Evolutionary conservation across 116 monocot genomes (phyloP).

Genomic region (Thalassia testudinum): DNA sequence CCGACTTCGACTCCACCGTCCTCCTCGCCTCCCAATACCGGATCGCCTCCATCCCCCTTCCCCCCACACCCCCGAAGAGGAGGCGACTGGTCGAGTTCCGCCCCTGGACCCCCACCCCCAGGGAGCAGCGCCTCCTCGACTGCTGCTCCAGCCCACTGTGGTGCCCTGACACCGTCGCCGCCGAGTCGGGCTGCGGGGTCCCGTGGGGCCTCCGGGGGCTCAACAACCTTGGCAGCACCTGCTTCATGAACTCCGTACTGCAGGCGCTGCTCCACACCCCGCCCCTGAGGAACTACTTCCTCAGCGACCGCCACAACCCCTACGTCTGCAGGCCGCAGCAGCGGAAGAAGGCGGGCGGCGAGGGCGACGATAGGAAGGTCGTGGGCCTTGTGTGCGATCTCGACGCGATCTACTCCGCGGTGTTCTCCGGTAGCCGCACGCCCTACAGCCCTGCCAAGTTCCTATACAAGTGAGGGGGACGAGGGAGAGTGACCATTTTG

Average conservation of each 20-base stretch:
- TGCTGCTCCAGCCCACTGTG: too few species aligned
- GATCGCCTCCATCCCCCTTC: too few species aligned
- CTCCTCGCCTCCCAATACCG: too few species aligned
- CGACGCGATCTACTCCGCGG: constrained; percentile 46
- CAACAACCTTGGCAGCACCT: constrained; percentile 73
- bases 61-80: too few species aligned
- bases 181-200: too few species aligned
- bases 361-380: neutral
- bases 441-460: constrained; percentile 69
- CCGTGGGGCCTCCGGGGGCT: constrained; percentile 49
- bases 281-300: constrained; percentile 55
- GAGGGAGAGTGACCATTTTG: too few species aligned
- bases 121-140: too few species aligned
- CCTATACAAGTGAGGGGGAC: constrained; percentile 66
- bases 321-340: constrained; percentile 20
- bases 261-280: constrained; percentile 69
- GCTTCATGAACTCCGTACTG: constrained; percentile 83
- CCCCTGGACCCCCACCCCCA: too few species aligned
- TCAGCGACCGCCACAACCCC: constrained; percentile 56
- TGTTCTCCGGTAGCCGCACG: constrained; percentile 52
- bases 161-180: too few species aligned
- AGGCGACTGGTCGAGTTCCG: too few species aligned
- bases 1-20: too few species aligned
- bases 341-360: constrained; percentile 12
- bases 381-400: constrained; percentile 60